Percentiles rank a stretch among this genome's conserved stretches.
Conservation (phyloP, 2,329 filamentous ascomycete genomes). For the Nothomitra cinnamomea region DNA sequence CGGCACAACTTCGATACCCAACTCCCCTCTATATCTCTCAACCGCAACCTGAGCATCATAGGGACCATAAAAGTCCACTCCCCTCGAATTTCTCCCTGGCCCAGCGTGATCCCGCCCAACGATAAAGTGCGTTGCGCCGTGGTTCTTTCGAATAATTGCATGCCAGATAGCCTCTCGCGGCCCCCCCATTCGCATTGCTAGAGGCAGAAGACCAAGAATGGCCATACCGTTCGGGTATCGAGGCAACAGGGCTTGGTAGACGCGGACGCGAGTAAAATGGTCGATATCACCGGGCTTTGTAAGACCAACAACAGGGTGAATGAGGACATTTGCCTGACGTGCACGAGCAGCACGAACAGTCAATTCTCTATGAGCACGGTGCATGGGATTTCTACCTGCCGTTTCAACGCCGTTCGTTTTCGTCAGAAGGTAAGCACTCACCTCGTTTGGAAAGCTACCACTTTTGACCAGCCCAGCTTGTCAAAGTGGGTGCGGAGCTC, state of each 20-base stretch:
- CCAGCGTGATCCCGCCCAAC: conserved; percentile 96
- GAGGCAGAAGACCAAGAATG: conserved; percentile 78
- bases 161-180: conserved; percentile 98
- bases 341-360: conserved; percentile 92
- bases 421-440: conserved; percentile 8
- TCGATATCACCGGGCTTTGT: conserved; percentile 99
- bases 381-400: conserved; percentile 71
- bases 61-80: conserved; percentile 91
- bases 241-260: conserved; percentile 92
- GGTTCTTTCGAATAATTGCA: conserved; percentile 99
- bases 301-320: conserved; percentile 94
- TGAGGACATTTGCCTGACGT: conserved; percentile 95
- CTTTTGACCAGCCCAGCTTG: conserved; percentile 96
- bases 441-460: conserved; percentile 94
- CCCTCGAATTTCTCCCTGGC: conserved; percentile 94
- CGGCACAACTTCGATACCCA: conserved; percentile 95
- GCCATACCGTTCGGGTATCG: conserved; percentile 99
- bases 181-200: conserved; percentile 98
- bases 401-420: conserved; percentile 7
- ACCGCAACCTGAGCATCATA: conserved; percentile 95
- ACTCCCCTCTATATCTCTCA: conserved; percentile 89
- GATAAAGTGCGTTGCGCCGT: conserved; percentile 97
- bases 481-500: conserved; percentile 95
- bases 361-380: conserved; percentile 92
- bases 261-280: conserved; percentile 97